These are phyloP conservation scores for Naganishia vaughanmartiniae DNA, from an alignment of 768 basidiomycete genomes.

Conservation along the genomic window DNA sequence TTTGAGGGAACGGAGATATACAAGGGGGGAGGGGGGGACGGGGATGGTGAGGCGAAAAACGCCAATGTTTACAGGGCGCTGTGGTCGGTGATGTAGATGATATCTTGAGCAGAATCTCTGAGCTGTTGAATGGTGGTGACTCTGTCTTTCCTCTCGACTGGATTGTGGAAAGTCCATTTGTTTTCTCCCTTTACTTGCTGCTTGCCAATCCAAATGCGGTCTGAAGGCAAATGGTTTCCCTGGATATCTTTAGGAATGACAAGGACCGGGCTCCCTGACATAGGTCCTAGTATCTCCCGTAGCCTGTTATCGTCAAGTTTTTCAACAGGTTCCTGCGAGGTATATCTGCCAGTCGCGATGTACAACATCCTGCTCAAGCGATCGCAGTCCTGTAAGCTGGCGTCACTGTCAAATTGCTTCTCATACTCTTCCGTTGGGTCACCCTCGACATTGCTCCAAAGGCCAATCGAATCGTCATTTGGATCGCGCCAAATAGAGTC, in stretches of 20 bases:
- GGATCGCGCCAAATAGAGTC: neutral
- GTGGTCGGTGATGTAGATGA: neutral
- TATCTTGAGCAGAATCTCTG: neutral
- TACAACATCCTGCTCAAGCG: neutral
- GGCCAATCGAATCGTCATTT: too few relatives aligned
- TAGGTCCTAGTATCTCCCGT: neutral
- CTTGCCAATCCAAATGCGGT: neutral
- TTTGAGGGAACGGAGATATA: too few relatives aligned
- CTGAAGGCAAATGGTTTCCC: neutral
- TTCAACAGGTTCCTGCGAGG: neutral
- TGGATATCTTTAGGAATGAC: neutral
- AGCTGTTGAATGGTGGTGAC: neutral
- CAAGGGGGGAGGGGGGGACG: too few relatives aligned
- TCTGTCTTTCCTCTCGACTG: neutral
- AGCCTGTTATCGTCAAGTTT: neutral
- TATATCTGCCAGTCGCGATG: neutral
- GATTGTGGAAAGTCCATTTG: neutral
- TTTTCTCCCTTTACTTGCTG: neutral
- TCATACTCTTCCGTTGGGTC: neutral
- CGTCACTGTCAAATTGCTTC: too few relatives aligned
- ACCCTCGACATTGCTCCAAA: neutral
- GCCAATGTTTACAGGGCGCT: neutral
- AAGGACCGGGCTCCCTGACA: neutral
- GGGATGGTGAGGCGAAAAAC: too few relatives aligned
- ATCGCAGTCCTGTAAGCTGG: neutral